Conservation (phyloP, 129 eudicot species). For the Calendula officinalis region DNA sequence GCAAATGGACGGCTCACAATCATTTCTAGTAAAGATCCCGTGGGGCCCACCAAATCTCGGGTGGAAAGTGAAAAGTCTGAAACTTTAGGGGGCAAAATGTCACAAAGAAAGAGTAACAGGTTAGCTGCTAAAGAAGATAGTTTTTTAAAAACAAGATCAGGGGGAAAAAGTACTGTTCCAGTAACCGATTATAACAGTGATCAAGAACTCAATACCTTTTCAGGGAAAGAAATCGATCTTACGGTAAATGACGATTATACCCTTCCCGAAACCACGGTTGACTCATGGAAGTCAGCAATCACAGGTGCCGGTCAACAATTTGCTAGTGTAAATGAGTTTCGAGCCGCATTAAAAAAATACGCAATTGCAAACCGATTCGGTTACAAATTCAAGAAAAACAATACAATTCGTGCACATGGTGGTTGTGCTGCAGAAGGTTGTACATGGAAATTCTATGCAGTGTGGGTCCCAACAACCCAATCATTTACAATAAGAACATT, state of each 20-base stretch:
- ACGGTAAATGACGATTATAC: background rate
- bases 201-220: conserved; percentile 16
- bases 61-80: conserved; percentile 23
- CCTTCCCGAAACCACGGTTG: conserved; percentile 43
- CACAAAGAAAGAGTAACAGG: conserved; percentile 33
- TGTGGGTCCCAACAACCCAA: conserved; percentile 47
- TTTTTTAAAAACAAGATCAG: conserved; percentile 23
- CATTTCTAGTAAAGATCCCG: conserved; percentile 42
- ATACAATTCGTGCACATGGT: conserved; percentile 51
- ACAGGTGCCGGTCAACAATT: conserved; percentile 74
- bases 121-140: conserved; percentile 36
- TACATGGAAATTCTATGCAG: conserved; percentile 70
- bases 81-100: conserved; percentile 20
- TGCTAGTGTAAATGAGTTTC: conserved; percentile 55
- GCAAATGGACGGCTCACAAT: conserved; percentile 55
- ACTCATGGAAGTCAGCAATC: conserved; percentile 54
- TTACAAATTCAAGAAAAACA: conserved; percentile 56
- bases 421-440: conserved; percentile 63
- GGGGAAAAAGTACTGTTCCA: conserved; percentile 20
- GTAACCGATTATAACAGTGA: conserved; percentile 30
- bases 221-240: conserved; percentile 6
- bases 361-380: conserved; percentile 66
- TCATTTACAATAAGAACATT: conserved; percentile 57
- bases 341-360: conserved; percentile 60
- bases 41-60: conserved; percentile 28